Evolutionary conservation across 2,329 filamentous ascomycete genomes (phyloP).

Genomic region (Trichoderma sp.): DNA sequence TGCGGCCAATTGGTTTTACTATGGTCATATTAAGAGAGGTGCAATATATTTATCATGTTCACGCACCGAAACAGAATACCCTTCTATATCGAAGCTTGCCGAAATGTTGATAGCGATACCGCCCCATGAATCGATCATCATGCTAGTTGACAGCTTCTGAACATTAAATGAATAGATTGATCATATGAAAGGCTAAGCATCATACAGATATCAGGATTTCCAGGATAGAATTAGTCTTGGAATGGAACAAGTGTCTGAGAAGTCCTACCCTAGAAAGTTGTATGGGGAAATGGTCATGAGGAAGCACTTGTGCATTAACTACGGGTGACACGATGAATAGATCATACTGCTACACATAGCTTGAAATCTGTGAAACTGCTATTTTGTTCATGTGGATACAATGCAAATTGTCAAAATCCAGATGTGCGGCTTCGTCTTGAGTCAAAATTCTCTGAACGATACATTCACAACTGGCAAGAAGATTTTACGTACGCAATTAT

Average conservation of each 20-base stretch:
- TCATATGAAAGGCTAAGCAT: neutral
- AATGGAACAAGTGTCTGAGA: too few relatives aligned
- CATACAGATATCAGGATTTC: neutral
- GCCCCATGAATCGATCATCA: too few relatives aligned
- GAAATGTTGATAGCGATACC: too few relatives aligned
- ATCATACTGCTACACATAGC: too few relatives aligned
- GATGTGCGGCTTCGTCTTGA: neutral
- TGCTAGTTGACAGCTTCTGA: neutral
- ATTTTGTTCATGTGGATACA: too few relatives aligned
- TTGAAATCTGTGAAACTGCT: neutral
- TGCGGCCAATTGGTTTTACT: neutral
- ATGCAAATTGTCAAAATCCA: too few relatives aligned
- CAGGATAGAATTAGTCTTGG: too few relatives aligned
- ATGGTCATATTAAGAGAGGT: neutral
- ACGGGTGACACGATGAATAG: neutral
- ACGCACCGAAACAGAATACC: too few relatives aligned
- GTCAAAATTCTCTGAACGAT: neutral
- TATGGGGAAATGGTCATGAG: too few relatives aligned
- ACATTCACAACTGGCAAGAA: neutral
- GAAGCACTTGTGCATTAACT: neutral
- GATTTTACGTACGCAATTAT: neutral
- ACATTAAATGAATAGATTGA: neutral
- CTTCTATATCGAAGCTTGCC: too few relatives aligned
- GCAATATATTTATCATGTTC: too few relatives aligned
- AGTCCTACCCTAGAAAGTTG: neutral